Evolutionary conservation across 306 rosid genomes (phyloP).

Genomic region (Malus orientalis): DNA sequence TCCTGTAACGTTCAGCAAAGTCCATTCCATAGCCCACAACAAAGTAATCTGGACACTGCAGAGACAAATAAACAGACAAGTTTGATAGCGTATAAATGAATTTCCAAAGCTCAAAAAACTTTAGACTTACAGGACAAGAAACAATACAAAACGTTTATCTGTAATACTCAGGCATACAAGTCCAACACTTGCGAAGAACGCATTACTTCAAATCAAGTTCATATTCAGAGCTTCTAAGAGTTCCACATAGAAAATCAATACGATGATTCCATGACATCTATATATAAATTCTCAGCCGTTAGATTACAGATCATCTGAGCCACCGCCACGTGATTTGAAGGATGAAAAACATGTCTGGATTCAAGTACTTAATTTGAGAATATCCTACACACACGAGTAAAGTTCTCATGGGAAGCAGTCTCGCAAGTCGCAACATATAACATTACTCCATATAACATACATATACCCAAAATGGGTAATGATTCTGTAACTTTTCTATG

Average conservation of each 20-base stretch:
- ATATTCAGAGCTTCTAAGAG: neutral
- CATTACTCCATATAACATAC: neutral
- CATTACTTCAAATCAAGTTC: neutral
- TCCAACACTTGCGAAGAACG: neutral
- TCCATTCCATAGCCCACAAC: constrained; percentile 97
- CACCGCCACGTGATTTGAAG: neutral
- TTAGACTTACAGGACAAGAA: neutral
- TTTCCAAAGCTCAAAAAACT: neutral
- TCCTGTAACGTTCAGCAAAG: constrained; percentile 67
- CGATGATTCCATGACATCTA: neutral
- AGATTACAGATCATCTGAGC: neutral
- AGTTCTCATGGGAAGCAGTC: neutral
- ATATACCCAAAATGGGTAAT: neutral
- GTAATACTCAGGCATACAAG: neutral
- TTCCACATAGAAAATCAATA: neutral
- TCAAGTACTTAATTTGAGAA: neutral
- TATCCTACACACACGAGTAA: neutral
- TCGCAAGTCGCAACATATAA: neutral
- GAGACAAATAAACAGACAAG: neutral
- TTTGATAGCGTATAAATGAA: neutral
- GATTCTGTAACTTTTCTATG: neutral
- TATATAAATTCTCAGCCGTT: neutral
- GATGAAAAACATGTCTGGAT: neutral
- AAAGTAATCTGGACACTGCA: constrained; percentile 83
- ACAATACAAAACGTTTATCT: neutral